Conservation (phyloP, 805 yeast species). For the Wickerhamomyces canadensis region DNA sequence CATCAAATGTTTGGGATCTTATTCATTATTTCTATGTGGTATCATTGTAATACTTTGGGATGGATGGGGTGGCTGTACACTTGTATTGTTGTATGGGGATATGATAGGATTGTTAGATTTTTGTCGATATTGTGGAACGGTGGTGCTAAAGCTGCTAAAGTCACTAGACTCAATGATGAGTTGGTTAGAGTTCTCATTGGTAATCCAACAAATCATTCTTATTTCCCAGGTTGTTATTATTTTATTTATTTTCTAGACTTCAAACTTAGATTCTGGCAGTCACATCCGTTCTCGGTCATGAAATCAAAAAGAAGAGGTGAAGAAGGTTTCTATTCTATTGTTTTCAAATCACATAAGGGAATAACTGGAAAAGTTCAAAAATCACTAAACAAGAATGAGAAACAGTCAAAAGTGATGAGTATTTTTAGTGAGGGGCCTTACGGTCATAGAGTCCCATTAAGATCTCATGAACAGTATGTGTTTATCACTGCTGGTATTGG, state of each 20-base stretch:
- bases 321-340: slow-evolving; percentile 29
- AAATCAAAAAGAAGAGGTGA: slow-evolving; percentile 31
- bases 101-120: slow-evolving; percentile 57
- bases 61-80: slow-evolving; percentile 50
- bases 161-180: slow-evolving; percentile 22
- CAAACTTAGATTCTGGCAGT: slow-evolving; percentile 41
- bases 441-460: slow-evolving; percentile 39
- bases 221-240: slow-evolving; percentile 48
- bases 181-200: slow-evolving; percentile 35
- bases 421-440: slow-evolving; percentile 59
- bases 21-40: slow-evolving; percentile 52
- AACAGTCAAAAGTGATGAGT: slow-evolving; percentile 28
- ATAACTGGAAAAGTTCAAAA: slow-evolving; percentile 41
- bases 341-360: slow-evolving; percentile 50
- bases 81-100: slow-evolving; percentile 61
- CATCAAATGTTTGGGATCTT: slow-evolving; percentile 54
- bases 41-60: slow-evolving; percentile 48
- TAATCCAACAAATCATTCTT: slow-evolving; percentile 35
- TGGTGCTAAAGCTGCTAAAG: slow-evolving; percentile 43
- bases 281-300: slow-evolving; percentile 67
- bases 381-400: slow-evolving; percentile 25
- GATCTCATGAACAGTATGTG: slow-evolving; percentile 33
- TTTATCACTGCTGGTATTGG: slow-evolving; percentile 48
- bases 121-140: slow-evolving; percentile 57
- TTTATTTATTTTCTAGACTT: slow-evolving; percentile 52